A percentile compares a stretch with the other conserved stretches of the same genome.
These are phyloP conservation scores for Westerdykella aurantiaca DNA, from an alignment of 2,329 filamentous ascomycete genomes.

Conservation along the genomic window DNA sequence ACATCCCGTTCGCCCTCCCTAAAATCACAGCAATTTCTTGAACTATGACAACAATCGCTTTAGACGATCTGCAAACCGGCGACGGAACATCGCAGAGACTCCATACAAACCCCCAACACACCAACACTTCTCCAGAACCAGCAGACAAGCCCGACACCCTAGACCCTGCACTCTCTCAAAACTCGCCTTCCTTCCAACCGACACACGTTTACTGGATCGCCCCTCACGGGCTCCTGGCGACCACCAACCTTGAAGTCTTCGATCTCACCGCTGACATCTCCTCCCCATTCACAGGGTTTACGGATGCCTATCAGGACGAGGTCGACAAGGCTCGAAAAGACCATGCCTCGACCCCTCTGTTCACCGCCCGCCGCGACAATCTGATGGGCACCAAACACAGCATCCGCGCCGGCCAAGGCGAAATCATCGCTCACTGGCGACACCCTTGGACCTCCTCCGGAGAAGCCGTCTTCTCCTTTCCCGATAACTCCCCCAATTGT, in stretches of 20 bases:
- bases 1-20: too few species aligned
- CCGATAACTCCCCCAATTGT: slow-evolving; percentile 10
- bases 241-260: slow-evolving; percentile 14
- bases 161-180: slow-evolving; percentile 9
- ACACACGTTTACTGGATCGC: slow-evolving; percentile 18
- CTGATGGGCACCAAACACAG: slow-evolving; percentile 14
- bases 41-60: too few species aligned
- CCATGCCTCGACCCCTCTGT: slow-evolving; percentile 13
- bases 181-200: slow-evolving; percentile 12
- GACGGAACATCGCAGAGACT: too few species aligned
- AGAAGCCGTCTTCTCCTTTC: slow-evolving; percentile 16
- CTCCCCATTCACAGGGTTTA: slow-evolving; percentile 15
- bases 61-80: too few species aligned
- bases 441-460: slow-evolving; percentile 15
- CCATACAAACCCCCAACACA: too few species aligned
- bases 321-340: slow-evolving; percentile 16
- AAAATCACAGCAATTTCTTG: too few species aligned
- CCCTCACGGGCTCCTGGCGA: slow-evolving; percentile 12
- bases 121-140: too few species aligned
- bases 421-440: slow-evolving; percentile 14
- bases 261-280: slow-evolving; percentile 14
- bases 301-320: slow-evolving; percentile 13
- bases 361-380: slow-evolving; percentile 9
- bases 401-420: slow-evolving; percentile 10
- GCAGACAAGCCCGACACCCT: slow-evolving; percentile 1